Evolutionary conservation across 2,329 filamentous ascomycete species (phyloP).

Genomic region (Penicillium hesseltinei): DNA sequence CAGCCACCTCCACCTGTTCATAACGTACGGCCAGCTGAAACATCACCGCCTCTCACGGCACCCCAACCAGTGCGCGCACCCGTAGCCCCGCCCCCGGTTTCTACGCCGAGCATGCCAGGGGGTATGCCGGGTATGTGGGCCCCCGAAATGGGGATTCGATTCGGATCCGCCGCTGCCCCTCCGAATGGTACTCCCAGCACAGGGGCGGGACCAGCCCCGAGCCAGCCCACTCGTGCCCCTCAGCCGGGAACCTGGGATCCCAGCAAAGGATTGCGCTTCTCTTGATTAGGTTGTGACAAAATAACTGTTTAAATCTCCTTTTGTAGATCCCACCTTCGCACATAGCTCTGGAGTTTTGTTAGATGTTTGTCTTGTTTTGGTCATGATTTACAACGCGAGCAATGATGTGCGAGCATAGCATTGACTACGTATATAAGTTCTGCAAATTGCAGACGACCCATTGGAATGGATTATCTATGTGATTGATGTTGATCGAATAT

Average conservation of each 20-base stretch:
- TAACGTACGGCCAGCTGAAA: constrained; percentile 38
- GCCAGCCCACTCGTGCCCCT: constrained; percentile 14
- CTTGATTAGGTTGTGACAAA: constrained; percentile 20
- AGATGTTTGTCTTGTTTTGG: neutral
- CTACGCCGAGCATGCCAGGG: constrained; percentile 44
- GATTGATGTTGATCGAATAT: neutral
- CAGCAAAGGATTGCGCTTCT: constrained; percentile 57
- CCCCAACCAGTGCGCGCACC: constrained; percentile 47
- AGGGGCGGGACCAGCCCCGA: constrained; percentile 22
- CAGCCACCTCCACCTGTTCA: constrained; percentile 45
- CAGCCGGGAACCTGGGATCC: constrained; percentile 58
- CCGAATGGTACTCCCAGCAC: constrained; percentile 22
- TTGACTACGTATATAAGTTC: neutral
- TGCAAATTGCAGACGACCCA: neutral
- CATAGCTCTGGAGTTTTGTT: constrained; percentile 2
- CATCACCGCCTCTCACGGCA: constrained; percentile 44
- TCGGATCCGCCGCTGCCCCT: constrained; percentile 52
- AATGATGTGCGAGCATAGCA: neutral
- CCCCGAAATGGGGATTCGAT: constrained; percentile 77
- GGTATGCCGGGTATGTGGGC: constrained; percentile 64
- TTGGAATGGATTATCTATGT: neutral
- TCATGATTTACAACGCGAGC: neutral
- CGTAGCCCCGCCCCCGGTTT: constrained; percentile 53
- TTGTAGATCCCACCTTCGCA: neutral
- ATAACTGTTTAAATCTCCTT: neutral